phyloP scores from a whole-genome alignment of 202 grass and related monocot species.

The Saccharum hybrid region DNA sequence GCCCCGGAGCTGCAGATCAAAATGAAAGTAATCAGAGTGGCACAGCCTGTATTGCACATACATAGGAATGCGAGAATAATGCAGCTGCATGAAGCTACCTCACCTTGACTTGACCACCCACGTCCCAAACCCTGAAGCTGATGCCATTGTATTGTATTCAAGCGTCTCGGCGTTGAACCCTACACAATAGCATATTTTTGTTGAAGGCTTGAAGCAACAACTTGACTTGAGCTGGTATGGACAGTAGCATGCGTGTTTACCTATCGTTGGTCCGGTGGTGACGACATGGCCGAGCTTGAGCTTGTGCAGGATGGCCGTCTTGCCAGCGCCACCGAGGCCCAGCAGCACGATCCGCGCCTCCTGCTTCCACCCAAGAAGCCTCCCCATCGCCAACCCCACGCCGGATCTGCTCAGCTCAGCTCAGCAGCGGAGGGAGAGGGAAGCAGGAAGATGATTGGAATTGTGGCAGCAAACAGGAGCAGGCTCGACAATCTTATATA shows the following conservation, averaged over 20 bases:
- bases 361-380: not conserved
- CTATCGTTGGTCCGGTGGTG: not conserved
- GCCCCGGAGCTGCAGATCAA: slow-evolving; percentile 2
- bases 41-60: too few species aligned
- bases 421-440: not conserved
- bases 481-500: not conserved
- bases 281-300: not conserved
- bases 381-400: not conserved
- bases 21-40: not conserved
- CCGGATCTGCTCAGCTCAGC: not conserved
- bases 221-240: not conserved
- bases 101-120: slow-evolving; percentile 44
- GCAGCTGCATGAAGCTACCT: slow-evolving; percentile 20
- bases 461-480: not conserved
- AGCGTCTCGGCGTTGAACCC: slow-evolving; percentile 55
- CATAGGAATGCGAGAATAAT: not conserved
- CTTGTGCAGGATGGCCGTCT: not conserved
- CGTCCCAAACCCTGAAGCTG: slow-evolving; percentile 63
- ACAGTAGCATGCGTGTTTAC: not conserved
- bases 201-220: not conserved
- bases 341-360: not conserved
- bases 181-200: not conserved
- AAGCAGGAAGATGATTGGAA: too few species aligned
- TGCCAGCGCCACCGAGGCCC: not conserved
- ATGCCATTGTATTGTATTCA: slow-evolving; percentile 47